Base-by-base conservation (phyloP, 768 basidiomycete genomes). In the Coprinopsis sp. region DNA sequence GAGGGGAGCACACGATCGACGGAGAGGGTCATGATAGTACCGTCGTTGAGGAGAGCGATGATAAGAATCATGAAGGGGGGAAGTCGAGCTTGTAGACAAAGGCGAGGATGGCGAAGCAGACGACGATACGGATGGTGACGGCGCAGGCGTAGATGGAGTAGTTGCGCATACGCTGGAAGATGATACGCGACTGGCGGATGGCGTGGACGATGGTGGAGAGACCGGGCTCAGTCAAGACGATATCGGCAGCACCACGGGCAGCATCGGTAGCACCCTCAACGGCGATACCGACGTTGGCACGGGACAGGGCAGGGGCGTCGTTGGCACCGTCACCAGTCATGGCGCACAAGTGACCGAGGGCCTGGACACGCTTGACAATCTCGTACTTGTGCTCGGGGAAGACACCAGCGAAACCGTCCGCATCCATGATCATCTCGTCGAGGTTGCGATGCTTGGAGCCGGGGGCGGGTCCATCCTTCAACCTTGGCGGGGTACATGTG, bases 251-350 rank as follows among this genome's bases (percentile, higher is more conserved):
- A 66, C 94, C 92, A 68, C 95, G 92, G 55, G 95, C 95, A 56
- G 95, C 95, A 58, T 98, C 95, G 33, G 95, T 98, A 49, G 95
- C 93, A 81, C 95, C 95, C 66, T 98, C 94, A 60, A 98, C 95
- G 51, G 95, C 95, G 52, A 98, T 97, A 84, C 95, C 95, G 60
- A 98, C 95, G 66, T 98, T 98, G 67, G 94, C 95, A 62, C 94
- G 91, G 50, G 94, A 95, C 30, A 98, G 79, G 61, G 95, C 95
- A 38, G 95, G 95, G 45, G 95, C 95, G 56, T 98, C 94, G 64
- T 97, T 98, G 59, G 95, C 95, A 79, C 95, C 95, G 60, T 97
- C 95, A 78, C 95, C 95, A 64, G 95, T 98, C 95, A 98, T 98
- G 50, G 95, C 95, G 66, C 89, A 91, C 50, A 96, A 71, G 68